Base-by-base conservation (phyloP, 2,329 filamentous ascomycete genomes). In the Cryphonectria radicalis region DNA sequence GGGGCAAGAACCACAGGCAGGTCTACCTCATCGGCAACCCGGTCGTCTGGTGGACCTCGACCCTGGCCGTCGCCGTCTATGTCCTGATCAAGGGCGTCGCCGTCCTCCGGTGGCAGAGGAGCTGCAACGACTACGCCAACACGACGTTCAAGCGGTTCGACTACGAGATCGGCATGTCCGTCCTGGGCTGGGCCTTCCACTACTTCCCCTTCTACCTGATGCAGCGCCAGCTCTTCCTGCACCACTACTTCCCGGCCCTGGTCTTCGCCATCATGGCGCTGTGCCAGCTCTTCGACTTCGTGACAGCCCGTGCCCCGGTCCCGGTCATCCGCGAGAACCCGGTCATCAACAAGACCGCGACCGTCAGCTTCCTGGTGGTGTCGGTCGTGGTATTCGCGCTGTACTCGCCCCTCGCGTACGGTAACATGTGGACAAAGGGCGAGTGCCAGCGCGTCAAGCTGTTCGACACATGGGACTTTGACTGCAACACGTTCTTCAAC, bases 121-220 rank as follows among this genome's bases (percentile, higher is more conserved):
- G 91, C 80, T 98, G 87, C 86, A 88, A 89, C 76, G 96, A 99
- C 82, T 98, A 99, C 81, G 84, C 87, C 72, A 90, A 92, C 79
- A 81, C 90, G 65, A 92, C 88, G 55, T 97, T 98, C 87, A 97
- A 97, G 85, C 93, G 96, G 70, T 99, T 98, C 81, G 96, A 98
- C 82, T 98, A 98, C 79, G 96, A 99, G 82, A 90, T 98, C 72
- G 96, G 96, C 73, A 93, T 91, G 68, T 94, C 90, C 25, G 92
- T 98, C 43, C 88, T 99, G 11, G 96, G 93, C 76, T 99, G 96
- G 96, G 94, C 93, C 64, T 92, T 99, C 81, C 96, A 99, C 83
- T 99, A 98, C 85, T 98, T 99, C 86, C 96, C 96, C 14, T 99
- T 99, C 85, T 99, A 91, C 85, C 88, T 99, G 71, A 98, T 99